A percentile compares a stretch with the other conserved stretches of the same genome.
These are phyloP conservation scores for Cytospora chrysosperma DNA, from an alignment of 2,329 filamentous ascomycete genomes.

Conservation along the genomic window DNA sequence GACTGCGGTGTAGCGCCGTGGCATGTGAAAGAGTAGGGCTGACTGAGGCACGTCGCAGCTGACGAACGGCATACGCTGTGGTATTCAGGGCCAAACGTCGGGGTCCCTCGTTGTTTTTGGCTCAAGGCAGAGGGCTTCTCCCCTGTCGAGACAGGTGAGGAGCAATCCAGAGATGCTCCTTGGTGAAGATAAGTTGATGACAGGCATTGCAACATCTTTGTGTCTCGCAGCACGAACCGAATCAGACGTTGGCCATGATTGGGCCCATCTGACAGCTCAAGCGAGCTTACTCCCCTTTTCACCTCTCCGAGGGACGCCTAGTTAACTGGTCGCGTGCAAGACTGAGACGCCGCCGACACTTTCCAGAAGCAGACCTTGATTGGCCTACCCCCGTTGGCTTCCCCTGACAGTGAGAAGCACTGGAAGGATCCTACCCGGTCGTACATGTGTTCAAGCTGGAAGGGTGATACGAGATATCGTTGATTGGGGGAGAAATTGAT, in stretches of 20 bases:
- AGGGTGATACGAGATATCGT: background rate
- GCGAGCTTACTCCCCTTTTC: background rate
- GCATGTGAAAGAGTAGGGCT: background rate
- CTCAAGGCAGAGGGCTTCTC: background rate
- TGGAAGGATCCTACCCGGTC: background rate
- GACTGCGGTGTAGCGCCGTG: background rate
- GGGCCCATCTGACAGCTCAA: background rate
- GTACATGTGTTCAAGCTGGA: background rate
- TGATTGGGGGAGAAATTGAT: background rate
- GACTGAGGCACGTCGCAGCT: background rate
- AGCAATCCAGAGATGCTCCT: background rate
- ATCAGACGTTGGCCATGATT: background rate
- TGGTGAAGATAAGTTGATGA: background rate
- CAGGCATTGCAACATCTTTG: background rate
- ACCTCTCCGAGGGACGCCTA: background rate
- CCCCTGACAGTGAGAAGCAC: background rate
- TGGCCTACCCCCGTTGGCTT: background rate
- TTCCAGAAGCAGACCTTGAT: background rate
- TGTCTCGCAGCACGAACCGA: conserved; percentile 8
- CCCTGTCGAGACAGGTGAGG: background rate
- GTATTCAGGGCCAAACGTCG: background rate
- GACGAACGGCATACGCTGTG: background rate
- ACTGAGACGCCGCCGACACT: background rate
- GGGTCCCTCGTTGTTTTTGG: background rate
- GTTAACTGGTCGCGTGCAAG: background rate